These are phyloP conservation scores for Massarina eburnea DNA, from an alignment of 2,329 filamentous ascomycete genomes.

Conservation along the genomic window DNA sequence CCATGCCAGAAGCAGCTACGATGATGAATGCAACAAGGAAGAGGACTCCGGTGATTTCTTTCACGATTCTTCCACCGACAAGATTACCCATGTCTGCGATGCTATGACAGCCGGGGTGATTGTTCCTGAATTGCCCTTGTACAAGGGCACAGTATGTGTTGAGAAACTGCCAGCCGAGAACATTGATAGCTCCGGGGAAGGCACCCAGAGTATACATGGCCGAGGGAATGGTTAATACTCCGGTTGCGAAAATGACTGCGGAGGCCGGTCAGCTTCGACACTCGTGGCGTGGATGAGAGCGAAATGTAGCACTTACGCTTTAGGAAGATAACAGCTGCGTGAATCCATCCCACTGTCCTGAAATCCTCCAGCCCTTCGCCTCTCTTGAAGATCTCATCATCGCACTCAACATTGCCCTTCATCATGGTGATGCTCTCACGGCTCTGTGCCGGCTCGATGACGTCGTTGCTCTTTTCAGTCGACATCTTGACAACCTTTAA, in stretches of 20 bases:
- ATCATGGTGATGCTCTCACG: constrained; percentile 23
- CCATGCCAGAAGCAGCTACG: constrained; percentile 59
- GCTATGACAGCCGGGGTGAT: constrained; percentile 54
- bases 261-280: background rate
- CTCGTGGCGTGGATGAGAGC: background rate
- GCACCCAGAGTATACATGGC: constrained; percentile 53
- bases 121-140: constrained; percentile 55
- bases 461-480: constrained; percentile 27
- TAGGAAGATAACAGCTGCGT: constrained; percentile 56
- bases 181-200: constrained; percentile 50
- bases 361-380: constrained; percentile 54
- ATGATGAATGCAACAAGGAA: constrained; percentile 63
- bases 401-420: constrained; percentile 32
- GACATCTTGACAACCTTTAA: constrained; percentile 15
- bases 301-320: constrained; percentile 40
- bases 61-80: constrained; percentile 55
- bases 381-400: constrained; percentile 55
- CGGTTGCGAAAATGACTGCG: constrained; percentile 52
- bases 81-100: constrained; percentile 62
- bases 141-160: constrained; percentile 54
- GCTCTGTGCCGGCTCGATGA: constrained; percentile 23
- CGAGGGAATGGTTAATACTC: constrained; percentile 53
- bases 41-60: constrained; percentile 57
- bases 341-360: constrained; percentile 56
- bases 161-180: constrained; percentile 52